These are phyloP conservation scores for Hippophae rhamnoides DNA, from an alignment of 306 rosid genomes.

Conservation along the genomic window DNA sequence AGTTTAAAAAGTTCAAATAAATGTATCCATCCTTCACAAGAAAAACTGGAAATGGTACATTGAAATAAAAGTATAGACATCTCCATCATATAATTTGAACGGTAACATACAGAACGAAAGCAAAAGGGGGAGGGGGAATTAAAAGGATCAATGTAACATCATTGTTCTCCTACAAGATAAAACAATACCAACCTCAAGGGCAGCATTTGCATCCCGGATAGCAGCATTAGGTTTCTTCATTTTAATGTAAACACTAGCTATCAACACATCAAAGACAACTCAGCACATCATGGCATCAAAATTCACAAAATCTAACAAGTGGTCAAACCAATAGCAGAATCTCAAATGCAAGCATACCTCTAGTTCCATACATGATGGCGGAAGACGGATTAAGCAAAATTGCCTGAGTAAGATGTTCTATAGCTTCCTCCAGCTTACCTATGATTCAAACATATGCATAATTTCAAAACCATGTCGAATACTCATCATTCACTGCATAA, in stretches of 20 bases:
- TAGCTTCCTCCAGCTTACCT: slow-evolving; percentile 71
- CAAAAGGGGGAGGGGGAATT: neutral
- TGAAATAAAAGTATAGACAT: no score
- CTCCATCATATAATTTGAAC: no score
- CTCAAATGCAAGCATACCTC: slow-evolving; percentile 40
- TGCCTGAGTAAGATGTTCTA: slow-evolving; percentile 63
- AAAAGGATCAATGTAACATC: neutral
- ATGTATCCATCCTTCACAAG: no score
- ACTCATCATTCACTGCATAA: neutral
- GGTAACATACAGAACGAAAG: neutral
- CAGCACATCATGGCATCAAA: neutral
- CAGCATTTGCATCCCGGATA: slow-evolving; percentile 79
- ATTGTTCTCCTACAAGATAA: neutral
- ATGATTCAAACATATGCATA: slow-evolving; percentile 14
- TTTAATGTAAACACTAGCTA: slow-evolving; percentile 79
- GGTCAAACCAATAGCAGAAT: neutral
- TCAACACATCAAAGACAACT: slow-evolving; percentile 10
- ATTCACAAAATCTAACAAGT: neutral
- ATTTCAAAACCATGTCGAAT: neutral
- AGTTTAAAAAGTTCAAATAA: no score
- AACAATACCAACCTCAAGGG: slow-evolving; percentile 53
- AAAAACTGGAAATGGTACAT: no score
- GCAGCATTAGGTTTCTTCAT: slow-evolving; percentile 93
- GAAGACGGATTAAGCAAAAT: slow-evolving; percentile 74
- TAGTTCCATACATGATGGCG: slow-evolving; percentile 78